phyloP scores from a whole-genome alignment of 441 rosid species.

The Bocquillonia castaneifolia region DNA sequence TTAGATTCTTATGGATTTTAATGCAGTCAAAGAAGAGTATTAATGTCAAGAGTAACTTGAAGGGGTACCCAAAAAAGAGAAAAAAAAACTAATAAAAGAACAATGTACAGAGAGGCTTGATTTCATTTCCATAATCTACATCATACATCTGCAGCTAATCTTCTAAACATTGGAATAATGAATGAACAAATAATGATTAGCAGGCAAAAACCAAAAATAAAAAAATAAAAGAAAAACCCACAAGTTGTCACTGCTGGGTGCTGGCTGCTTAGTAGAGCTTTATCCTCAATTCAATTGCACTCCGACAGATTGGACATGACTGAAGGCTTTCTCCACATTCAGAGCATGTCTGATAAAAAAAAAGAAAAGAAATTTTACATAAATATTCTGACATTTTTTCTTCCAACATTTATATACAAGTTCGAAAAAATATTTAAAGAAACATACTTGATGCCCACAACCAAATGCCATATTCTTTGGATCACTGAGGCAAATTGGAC shows the following conservation, averaged over 20 bases:
- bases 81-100: not conserved
- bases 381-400: not conserved
- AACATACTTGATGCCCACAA: constrained; percentile 84
- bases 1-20: too few species aligned
- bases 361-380: not conserved
- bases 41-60: not conserved
- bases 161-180: not conserved
- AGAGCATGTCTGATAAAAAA: constrained; percentile 61
- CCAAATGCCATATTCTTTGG: constrained; percentile 81
- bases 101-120: constrained; percentile 4
- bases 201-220: not conserved
- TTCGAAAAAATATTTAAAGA: not conserved
- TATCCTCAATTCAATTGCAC: constrained; percentile 58
- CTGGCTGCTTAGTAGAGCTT: constrained; percentile 66
- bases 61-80: not conserved
- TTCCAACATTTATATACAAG: not conserved
- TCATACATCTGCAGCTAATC: constrained; percentile 8
- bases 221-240: not conserved
- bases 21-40: too few species aligned
- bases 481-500: constrained; percentile 67
- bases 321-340: constrained; percentile 73
- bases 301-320: constrained; percentile 77
- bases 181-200: constrained; percentile 4
- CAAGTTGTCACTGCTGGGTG: not conserved
- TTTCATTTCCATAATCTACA: not conserved